These are phyloP conservation scores for Rosa lucieae DNA, from an alignment of 306 rosid species.

Conservation along the genomic window DNA sequence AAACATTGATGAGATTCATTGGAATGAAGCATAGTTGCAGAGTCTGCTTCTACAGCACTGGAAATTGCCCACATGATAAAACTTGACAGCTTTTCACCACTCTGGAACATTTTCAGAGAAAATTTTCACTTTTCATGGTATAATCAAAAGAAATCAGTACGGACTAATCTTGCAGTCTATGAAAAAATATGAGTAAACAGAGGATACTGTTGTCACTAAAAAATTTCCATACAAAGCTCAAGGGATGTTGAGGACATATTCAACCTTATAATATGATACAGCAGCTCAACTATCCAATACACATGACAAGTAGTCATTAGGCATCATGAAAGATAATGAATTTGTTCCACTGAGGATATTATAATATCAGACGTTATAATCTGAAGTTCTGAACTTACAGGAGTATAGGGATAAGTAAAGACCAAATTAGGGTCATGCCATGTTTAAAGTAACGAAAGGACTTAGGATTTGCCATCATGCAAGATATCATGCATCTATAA, in stretches of 20 bases:
- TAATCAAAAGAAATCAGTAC: background rate
- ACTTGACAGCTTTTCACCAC: conserved; percentile 53
- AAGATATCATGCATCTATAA: background rate
- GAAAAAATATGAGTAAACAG: background rate
- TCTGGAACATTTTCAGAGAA: conserved; percentile 39
- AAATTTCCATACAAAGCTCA: background rate
- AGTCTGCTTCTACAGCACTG: conserved; percentile 53
- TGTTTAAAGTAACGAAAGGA: background rate
- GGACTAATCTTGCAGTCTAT: background rate
- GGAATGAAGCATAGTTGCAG: conserved; percentile 34
- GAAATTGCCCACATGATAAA: conserved; percentile 72
- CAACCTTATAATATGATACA: background rate
- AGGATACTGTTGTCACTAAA: background rate
- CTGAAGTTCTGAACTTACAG: background rate
- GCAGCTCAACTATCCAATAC: background rate
- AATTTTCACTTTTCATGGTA: conserved; percentile 13
- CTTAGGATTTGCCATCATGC: background rate
- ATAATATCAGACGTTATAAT: background rate
- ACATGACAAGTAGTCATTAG: background rate
- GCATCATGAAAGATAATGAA: background rate
- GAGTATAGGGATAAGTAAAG: background rate
- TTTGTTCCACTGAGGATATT: background rate
- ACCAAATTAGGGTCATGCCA: background rate
- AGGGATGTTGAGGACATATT: background rate
- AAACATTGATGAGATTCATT: conserved; percentile 34